Evolutionary conservation across 2,329 filamentous ascomycete genomes (phyloP), one percentile per base, ranked within the genome.

Genomic region (Monosporascus cannonballus): DNA sequence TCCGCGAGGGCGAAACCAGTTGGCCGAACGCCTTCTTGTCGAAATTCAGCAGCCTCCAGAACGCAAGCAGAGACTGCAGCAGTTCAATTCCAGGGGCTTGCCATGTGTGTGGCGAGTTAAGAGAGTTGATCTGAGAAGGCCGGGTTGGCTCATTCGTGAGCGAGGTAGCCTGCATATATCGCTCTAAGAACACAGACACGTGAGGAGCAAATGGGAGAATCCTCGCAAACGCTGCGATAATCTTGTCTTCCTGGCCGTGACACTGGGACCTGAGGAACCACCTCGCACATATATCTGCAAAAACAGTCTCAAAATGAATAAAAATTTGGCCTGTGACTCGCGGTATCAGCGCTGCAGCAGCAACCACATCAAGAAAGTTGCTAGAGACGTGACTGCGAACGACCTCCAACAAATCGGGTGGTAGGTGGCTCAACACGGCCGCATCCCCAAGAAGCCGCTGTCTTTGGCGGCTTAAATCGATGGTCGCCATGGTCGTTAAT

Each of bases 121-220:
- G 54, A 38, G 65, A 69, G 50, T 63, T 64, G 59, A 69, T 61
- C 30, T 52, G 58, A 51, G 63, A 58, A 37, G 54, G 49, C 27
- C 30, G 59, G 54, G 50, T 51, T 53, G 54, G 34, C 36, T 50
- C 50, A 39, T 55, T 51, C 54, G 47, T 54, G 48, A 52, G 52
- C 50, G 65, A 64, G 46, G 63, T 68, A 45, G 67, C 64, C 52
- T 61, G 62, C 55, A 74, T 64, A 61, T 72, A 72, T 52, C 59
- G 61, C 60, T 85, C 80, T 56, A 90, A 79, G 67, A 91, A 89
- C 54, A 84, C 80, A 50, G 86, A 84, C 44, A 97, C 76, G 66
- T 93, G 84, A 49, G 90, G 88, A 59, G 89, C 88, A 75, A 94
- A 86, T 18, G 90, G 89, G 61, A 96, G 69, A 57, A 96, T 78